Percentiles rank a stretch among this genome's conserved stretches.
These are phyloP conservation scores for Nothopassalora personata DNA, from an alignment of 2,329 filamentous ascomycete genomes.

Conservation along the genomic window DNA sequence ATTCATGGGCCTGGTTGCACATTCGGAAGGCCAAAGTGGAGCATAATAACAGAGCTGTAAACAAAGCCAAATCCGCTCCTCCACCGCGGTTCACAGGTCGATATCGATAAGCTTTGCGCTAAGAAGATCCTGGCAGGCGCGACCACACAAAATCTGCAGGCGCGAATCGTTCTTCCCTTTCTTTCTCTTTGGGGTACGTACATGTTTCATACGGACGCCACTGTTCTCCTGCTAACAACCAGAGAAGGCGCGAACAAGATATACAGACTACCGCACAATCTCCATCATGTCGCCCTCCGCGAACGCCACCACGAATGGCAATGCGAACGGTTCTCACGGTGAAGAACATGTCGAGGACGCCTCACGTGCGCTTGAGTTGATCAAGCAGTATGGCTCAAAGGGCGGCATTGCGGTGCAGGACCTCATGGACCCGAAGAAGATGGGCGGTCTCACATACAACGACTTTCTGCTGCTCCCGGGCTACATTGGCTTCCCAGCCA, in stretches of 20 bases:
- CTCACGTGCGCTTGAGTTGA: constrained; percentile 62
- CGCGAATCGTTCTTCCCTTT: constrained; percentile 26
- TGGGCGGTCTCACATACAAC: constrained; percentile 91
- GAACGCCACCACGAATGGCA: constrained; percentile 57
- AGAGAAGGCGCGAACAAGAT: not conserved
- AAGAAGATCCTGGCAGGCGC: not conserved
- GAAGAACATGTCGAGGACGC: constrained; percentile 21
- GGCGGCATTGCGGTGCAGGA: constrained; percentile 86
- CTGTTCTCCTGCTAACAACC: constrained; percentile 5
- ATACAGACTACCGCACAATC: constrained; percentile 1
- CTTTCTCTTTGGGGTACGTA: constrained; percentile 47
- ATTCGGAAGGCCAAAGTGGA: not conserved
- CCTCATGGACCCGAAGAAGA: constrained; percentile 79
- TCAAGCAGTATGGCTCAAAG: constrained; percentile 66
- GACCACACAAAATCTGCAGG: no score
- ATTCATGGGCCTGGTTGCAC: constrained; percentile 11
- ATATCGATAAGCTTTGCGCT: no score
- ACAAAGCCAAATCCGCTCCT: not conserved
- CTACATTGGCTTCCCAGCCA: constrained; percentile 96
- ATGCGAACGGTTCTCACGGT: constrained; percentile 31
- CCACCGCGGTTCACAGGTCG: not conserved
- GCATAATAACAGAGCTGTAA: not conserved
- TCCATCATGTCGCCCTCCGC: constrained; percentile 50
- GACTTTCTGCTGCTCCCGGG: constrained; percentile 95
- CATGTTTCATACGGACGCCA: constrained; percentile 19